phyloP scores from a whole-genome alignment of 345 rosid genomes.

The Camelina hispida region DNA sequence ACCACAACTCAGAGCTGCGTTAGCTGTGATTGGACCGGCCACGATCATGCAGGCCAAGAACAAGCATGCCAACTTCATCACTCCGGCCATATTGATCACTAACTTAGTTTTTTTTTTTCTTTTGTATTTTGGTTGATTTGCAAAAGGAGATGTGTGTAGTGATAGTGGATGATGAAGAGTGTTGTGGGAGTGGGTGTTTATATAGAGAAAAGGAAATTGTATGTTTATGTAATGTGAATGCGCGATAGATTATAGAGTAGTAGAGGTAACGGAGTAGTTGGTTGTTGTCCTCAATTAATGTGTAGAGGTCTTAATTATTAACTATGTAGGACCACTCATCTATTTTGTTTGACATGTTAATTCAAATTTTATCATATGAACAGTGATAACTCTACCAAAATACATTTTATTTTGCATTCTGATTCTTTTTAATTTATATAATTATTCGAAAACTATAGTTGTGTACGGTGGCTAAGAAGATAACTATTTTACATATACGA shows the following conservation, averaged over 20 bases:
- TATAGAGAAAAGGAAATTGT: conserved; percentile 25
- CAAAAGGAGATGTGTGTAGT: conserved; percentile 12
- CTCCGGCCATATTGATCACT: conserved; percentile 26
- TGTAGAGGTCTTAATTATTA: conserved; percentile 10
- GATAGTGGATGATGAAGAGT: conserved; percentile 23
- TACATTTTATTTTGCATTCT: too few relatives aligned
- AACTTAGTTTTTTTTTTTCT: neutral
- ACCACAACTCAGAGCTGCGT: conserved; percentile 49
- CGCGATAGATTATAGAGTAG: neutral
- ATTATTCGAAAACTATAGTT: too few relatives aligned
- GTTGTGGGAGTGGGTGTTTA: conserved; percentile 31
- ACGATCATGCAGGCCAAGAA: conserved; percentile 42
- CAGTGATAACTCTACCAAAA: too few relatives aligned
- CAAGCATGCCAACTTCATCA: conserved; percentile 38
- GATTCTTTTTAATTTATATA: too few relatives aligned
- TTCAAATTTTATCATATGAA: too few relatives aligned
- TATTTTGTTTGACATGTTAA: too few relatives aligned
- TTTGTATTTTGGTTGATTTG: neutral
- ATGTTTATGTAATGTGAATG: neutral
- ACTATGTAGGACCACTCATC: conserved; percentile 18
- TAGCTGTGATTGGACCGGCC: conserved; percentile 35
- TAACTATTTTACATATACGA: neutral
- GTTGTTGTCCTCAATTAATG: conserved; percentile 38
- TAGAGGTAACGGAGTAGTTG: conserved; percentile 16
- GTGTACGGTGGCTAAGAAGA: too few relatives aligned